These are phyloP conservation scores for Reutealis trisperma DNA, from an alignment of 345 rosid genomes.

Conservation along the genomic window DNA sequence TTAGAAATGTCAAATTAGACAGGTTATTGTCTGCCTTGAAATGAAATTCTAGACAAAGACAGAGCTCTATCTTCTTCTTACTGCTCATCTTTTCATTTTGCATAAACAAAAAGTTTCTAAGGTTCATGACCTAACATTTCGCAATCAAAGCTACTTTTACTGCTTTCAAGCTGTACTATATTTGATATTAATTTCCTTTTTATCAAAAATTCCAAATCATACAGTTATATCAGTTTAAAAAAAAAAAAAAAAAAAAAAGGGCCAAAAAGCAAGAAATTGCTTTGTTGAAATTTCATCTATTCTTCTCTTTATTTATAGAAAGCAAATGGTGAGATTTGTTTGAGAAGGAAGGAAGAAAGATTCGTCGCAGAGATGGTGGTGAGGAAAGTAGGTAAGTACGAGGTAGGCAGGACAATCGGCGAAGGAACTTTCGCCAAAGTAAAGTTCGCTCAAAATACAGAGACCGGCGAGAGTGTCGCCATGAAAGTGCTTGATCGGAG, in stretches of 20 bases:
- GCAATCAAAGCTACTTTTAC: background rate
- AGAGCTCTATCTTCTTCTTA: no score
- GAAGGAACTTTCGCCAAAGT: constrained; percentile 98
- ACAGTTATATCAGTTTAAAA: no score
- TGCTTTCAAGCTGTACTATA: background rate
- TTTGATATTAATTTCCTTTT: no score
- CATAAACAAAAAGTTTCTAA: background rate
- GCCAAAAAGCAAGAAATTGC: no score
- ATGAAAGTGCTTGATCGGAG: constrained; percentile 88
- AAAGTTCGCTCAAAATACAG: constrained; percentile 95
- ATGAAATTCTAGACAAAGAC: no score
- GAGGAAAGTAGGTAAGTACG: constrained; percentile 95
- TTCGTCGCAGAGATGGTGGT: constrained; percentile 67
- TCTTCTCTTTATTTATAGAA: no score
- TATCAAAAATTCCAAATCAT: no score
- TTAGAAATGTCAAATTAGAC: no score
- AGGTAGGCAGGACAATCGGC: constrained; percentile 92
- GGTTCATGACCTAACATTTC: background rate
- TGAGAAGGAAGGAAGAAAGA: constrained; percentile 4
- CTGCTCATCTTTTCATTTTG: background rate
- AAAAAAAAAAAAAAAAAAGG: no score
- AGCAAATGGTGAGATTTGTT: background rate
- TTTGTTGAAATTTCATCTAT: no score
- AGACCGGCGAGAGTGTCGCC: constrained; percentile 99
- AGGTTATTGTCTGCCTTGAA: no score